A percentile compares a stretch with the other conserved stretches of the same genome.
phyloP scores from a whole-genome alignment of 2,329 filamentous ascomycete species.

The Apiospora rasikravindrae region DNA sequence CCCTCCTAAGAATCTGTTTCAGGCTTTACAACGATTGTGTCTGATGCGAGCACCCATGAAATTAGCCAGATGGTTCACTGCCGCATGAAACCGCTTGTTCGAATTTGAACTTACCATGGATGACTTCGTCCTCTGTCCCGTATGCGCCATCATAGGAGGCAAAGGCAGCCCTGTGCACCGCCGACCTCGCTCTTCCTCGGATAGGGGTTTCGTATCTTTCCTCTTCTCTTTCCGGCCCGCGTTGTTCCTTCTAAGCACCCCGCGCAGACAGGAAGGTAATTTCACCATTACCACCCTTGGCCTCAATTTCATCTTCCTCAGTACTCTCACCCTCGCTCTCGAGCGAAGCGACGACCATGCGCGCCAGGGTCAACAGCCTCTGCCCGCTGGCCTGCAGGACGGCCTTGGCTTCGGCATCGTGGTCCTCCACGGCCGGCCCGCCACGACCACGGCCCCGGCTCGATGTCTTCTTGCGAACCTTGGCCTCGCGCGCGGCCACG shows the following conservation, averaged over 20 bases:
- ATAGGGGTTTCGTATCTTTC: not conserved
- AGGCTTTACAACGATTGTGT: not conserved
- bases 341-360: constrained; percentile 37
- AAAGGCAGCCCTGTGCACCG: not conserved
- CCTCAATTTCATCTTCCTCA: constrained; percentile 23
- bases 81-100: not conserved
- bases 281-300: constrained; percentile 24
- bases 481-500: constrained; percentile 54
- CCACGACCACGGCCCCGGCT: constrained; percentile 35
- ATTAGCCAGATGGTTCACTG: not conserved
- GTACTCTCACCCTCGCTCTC: constrained; percentile 22
- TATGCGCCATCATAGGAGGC: not conserved
- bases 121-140: constrained; percentile 1
- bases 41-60: not conserved
- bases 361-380: constrained; percentile 48
- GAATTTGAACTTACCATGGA: not conserved
- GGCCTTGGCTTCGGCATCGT: constrained; percentile 49
- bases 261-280: constrained; percentile 21
- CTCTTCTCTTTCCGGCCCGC: not conserved
- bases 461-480: constrained; percentile 47
- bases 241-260: constrained; percentile 21
- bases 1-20: not conserved
- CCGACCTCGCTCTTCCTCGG: not conserved
- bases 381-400: constrained; percentile 51
- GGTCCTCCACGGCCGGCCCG: constrained; percentile 30